These are phyloP conservation scores for Smallanthus sonchifolius DNA, from an alignment of 129 eudicot species.

Conservation along the genomic window DNA sequence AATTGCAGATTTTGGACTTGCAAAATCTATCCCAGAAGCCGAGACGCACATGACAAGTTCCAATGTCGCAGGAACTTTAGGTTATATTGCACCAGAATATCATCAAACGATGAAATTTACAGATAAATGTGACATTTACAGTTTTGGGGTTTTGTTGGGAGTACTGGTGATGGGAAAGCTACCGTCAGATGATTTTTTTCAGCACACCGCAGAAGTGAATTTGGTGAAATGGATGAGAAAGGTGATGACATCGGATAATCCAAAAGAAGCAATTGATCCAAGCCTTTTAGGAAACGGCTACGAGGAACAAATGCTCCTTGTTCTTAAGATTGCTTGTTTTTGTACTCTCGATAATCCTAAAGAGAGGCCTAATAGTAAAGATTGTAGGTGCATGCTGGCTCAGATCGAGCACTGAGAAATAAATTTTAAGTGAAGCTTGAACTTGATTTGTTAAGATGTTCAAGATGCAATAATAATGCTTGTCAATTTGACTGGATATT, in stretches of 20 bases:
- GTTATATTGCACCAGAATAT: constrained; percentile 14
- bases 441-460: no score
- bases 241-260: constrained; percentile 26
- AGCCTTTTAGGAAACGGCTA: constrained; percentile 61
- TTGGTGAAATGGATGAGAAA: constrained; percentile 9
- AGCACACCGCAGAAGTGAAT: not conserved
- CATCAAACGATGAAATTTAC: constrained; percentile 1
- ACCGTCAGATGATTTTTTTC: constrained; percentile 5
- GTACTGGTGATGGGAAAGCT: constrained; percentile 8
- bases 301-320: constrained; percentile 83
- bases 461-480: no score
- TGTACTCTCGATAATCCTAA: constrained; percentile 71
- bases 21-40: constrained; percentile 5
- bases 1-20: constrained; percentile 2
- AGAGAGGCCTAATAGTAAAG: constrained; percentile 86
- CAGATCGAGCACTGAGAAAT: constrained; percentile 50
- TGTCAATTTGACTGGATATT: no score
- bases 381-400: constrained; percentile 56
- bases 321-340: constrained; percentile 75
- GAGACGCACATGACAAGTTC: constrained; percentile 4
- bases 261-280: constrained; percentile 58
- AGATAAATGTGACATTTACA: constrained; percentile 11
- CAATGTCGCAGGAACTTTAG: constrained; percentile 9
- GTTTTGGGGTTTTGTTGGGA: constrained; percentile 7
- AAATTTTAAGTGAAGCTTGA: no score